These are phyloP conservation scores for Lichtheimia corymbifera DNA, from an alignment of 371 early-diverging fungal genomes.

Conservation along the genomic window DNA sequence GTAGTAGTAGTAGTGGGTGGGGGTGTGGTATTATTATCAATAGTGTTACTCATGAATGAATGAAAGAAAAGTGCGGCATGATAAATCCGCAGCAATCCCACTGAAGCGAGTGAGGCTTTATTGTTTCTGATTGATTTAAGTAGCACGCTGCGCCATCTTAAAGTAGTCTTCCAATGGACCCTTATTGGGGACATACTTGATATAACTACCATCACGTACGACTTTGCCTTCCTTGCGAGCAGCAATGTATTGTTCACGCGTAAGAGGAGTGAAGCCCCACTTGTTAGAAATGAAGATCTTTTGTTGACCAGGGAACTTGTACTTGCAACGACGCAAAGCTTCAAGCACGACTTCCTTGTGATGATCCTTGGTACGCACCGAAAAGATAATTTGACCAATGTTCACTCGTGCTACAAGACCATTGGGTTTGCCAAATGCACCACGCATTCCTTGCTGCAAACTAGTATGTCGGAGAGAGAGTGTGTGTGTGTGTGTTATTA, in stretches of 20 bases:
- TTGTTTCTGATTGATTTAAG: neutral
- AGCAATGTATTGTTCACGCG: slow-evolving; percentile 89
- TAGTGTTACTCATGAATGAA: too few species aligned
- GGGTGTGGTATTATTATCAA: too few species aligned
- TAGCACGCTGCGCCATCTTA: slow-evolving; percentile 13
- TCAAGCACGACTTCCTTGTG: slow-evolving; percentile 96
- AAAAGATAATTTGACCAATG: slow-evolving; percentile 98
- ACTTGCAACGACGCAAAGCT: slow-evolving; percentile 95
- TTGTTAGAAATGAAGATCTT: slow-evolving; percentile 98
- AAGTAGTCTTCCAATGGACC: slow-evolving; percentile 80
- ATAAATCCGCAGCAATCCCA: too few species aligned
- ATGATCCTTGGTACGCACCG: slow-evolving; percentile 97
- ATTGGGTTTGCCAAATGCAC: slow-evolving; percentile 99
- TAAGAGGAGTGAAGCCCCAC: slow-evolving; percentile 99
- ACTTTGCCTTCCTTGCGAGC: slow-evolving; percentile 79
- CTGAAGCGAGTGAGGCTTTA: neutral
- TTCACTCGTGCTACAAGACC: slow-evolving; percentile 99
- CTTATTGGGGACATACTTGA: slow-evolving; percentile 92
- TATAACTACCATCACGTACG: slow-evolving; percentile 95
- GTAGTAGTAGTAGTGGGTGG: too few species aligned
- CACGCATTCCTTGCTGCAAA: slow-evolving; percentile 99
- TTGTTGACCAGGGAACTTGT: slow-evolving; percentile 99
- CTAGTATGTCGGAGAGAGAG: slow-evolving; percentile 35
- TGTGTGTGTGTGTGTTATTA: neutral
- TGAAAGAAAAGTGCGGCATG: too few species aligned